phyloP scores from a whole-genome alignment of 768 basidiomycete species.

The Kwoniella pini region DNA sequence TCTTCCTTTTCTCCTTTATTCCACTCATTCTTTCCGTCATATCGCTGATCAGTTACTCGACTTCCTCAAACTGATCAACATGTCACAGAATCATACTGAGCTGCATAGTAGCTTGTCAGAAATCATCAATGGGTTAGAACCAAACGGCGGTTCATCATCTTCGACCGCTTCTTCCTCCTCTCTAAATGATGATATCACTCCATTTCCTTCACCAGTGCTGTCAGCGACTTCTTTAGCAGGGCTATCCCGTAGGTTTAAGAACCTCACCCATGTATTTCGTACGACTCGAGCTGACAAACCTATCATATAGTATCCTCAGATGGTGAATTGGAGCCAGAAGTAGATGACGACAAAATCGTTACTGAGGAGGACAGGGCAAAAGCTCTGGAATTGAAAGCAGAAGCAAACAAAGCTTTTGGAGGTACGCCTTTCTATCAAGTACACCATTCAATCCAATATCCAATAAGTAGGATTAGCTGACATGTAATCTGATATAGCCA shows the following conservation, averaged over 20 bases:
- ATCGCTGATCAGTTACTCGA: too few relatives aligned
- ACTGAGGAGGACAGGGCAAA: conserved; percentile 70
- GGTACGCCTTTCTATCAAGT: too few relatives aligned
- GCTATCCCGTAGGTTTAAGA: conserved; percentile 32
- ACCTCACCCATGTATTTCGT: neutral
- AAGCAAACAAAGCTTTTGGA: conserved; percentile 83
- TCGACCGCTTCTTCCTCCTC: conserved; percentile 5
- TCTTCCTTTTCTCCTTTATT: neutral
- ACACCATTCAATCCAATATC: too few relatives aligned
- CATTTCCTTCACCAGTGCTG: conserved; percentile 40
- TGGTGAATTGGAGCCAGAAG: conserved; percentile 45
- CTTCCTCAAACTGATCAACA: neutral
- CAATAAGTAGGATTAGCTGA: neutral
- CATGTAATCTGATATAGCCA: conserved; percentile 51
- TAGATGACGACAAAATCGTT: conserved; percentile 55
- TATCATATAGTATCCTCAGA: conserved; percentile 36
- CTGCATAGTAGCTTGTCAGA: conserved; percentile 21
- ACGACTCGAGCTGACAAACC: neutral
- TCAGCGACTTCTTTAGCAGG: conserved; percentile 32
- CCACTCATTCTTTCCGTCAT: too few relatives aligned
- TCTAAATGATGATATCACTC: conserved; percentile 39
- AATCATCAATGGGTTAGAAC: conserved; percentile 39
- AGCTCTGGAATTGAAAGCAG: conserved; percentile 72
- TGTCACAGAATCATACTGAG: conserved; percentile 4
- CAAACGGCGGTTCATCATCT: conserved; percentile 24